Conservation (phyloP, 2,329 filamentous ascomycete species). For the Microthyrium microscopicum region DNA sequence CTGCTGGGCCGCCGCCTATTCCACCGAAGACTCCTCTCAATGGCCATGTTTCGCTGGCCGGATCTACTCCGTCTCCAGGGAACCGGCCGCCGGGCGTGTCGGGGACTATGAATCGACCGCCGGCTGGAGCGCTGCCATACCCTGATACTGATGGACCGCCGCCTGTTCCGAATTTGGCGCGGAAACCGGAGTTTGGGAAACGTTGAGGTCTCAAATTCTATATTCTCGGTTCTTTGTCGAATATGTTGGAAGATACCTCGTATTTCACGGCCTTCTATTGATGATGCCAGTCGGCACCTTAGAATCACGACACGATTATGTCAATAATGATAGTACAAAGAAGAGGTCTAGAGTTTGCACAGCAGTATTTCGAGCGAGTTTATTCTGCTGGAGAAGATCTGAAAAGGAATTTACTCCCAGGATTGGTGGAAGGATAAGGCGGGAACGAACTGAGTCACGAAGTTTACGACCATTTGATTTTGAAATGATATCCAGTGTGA, state of each 20-base stretch:
- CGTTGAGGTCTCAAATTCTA: conserved; percentile 21
- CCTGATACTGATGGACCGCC: conserved; percentile 67
- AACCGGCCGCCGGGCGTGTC: conserved; percentile 1
- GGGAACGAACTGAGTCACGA: background rate
- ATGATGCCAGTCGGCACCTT: too few species aligned
- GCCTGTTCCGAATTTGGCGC: conserved; percentile 67
- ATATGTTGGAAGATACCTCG: too few species aligned
- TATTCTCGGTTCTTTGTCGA: too few species aligned
- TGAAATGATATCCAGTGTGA: background rate
- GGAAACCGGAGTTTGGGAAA: conserved; percentile 59
- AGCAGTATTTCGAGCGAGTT: background rate
- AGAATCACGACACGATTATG: background rate
- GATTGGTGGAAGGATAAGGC: background rate
- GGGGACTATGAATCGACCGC: too few species aligned
- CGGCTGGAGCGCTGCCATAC: conserved; percentile 46
- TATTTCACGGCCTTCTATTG: too few species aligned
- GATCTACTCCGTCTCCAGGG: conserved; percentile 1
- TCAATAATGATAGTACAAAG: background rate
- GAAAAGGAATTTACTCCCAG: background rate
- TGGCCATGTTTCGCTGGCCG: conserved; percentile 10
- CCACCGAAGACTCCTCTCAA: conserved; percentile 25
- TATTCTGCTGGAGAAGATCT: background rate
- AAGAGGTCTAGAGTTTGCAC: background rate
- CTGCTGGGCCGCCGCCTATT: conserved; percentile 17
- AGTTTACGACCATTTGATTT: background rate